Evolutionary conservation across 2,329 filamentous ascomycete genomes (phyloP).

Genomic region (Arthrobotrys musiformis): DNA sequence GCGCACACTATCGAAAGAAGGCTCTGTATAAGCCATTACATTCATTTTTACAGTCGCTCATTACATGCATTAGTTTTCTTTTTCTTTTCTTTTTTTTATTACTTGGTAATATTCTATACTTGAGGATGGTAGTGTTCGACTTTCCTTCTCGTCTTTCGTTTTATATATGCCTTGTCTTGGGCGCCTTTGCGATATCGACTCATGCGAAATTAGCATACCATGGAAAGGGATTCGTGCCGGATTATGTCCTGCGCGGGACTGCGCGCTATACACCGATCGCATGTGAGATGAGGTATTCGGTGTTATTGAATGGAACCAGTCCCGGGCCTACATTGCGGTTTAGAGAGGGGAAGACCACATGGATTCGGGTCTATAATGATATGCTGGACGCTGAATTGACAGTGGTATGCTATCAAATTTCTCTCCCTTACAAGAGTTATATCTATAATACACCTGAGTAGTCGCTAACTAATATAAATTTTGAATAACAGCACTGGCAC

Average conservation of each 20-base stretch:
- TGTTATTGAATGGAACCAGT: slow-evolving; percentile 68
- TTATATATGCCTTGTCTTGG: slow-evolving; percentile 27
- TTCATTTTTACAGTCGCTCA: neutral
- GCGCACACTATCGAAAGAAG: neutral
- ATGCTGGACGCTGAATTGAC: slow-evolving; percentile 69
- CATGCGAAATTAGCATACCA: slow-evolving; percentile 57
- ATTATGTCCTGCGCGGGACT: slow-evolving; percentile 66
- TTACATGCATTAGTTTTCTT: neutral
- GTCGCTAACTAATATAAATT: neutral
- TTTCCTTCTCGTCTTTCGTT: slow-evolving; percentile 25
- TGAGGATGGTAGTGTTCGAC: neutral
- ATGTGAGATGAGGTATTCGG: slow-evolving; percentile 66
- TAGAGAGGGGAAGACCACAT: slow-evolving; percentile 65
- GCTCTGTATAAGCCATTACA: neutral
- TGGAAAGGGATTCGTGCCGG: slow-evolving; percentile 62
- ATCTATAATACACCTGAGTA: neutral
- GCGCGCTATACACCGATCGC: slow-evolving; percentile 64
- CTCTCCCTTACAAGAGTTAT: too few species aligned
- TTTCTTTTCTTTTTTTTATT: neutral
- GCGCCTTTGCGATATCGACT: slow-evolving; percentile 19
- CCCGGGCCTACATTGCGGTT: slow-evolving; percentile 68
- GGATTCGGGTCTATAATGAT: slow-evolving; percentile 72
- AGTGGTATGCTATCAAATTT: slow-evolving; percentile 64
- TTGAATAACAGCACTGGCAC: slow-evolving; percentile 71
- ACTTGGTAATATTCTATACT: neutral